Base-by-base conservation (phyloP, 768 basidiomycete species). In the Guyanaporus albipodus region DNA sequence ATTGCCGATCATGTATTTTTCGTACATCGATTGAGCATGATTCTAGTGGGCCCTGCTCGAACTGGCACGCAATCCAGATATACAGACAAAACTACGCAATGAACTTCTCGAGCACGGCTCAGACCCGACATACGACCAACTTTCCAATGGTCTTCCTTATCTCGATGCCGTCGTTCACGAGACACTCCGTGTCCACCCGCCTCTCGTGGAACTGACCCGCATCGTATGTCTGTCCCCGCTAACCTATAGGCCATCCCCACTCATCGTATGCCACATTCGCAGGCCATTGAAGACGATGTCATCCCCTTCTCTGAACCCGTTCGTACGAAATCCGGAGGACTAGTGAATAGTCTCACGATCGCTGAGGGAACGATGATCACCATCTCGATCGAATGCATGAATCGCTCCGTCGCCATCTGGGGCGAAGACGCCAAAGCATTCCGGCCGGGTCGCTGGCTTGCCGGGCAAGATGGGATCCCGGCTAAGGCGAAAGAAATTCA, bases 371-470 rank as follows among this genome's bases (percentile, higher is more conserved):
- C 75, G 0, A 48, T 60, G 1, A 50, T 85, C 12, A 38, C 66
- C 8, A 57, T 74, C 3, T 71, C 78, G 1, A 72, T 82, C 28
- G 49, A 62, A 14, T 66, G 62, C 15, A 70, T 80, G 45, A 84
- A 86, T 56, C 63, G 68, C 7, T 75, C 76, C 5, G 67, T 70
- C 37, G 64, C 60, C 0, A 59, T 83, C 19, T 87, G 85, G 86
- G 85, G 85, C 0, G 57, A 70, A 0, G 76, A 81, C 41, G 75
- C 80, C 1, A 70, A 73, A 19, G 70, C 73, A 21, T 88, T 82
- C 58, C 68, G 73, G 24, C 85, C 84, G 0, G 78, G 79, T 43
- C 68, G 85, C 12, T 88, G 85, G 85, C 66, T 86, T 9, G 60
- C 60, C 11, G 62, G 52, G 8, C 23, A 23, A 4, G 56, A 63